Conservation (phyloP, 768 basidiomycete genomes). For the Boletus reticulatus region DNA sequence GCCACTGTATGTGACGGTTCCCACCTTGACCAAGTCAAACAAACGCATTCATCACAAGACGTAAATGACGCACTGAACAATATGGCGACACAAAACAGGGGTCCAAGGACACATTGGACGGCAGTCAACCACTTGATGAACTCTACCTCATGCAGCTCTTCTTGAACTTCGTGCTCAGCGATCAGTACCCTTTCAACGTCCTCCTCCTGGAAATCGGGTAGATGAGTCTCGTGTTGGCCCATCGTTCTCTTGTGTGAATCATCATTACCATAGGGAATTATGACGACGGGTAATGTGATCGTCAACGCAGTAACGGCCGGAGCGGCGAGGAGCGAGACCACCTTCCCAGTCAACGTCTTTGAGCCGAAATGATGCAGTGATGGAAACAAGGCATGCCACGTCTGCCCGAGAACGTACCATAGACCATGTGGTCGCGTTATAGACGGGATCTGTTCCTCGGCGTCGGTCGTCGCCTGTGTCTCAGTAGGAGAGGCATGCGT, state of each 20-base stretch:
- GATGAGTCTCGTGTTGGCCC: constrained; percentile 38
- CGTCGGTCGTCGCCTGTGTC: constrained; percentile 42
- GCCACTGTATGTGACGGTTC: constrained; percentile 43
- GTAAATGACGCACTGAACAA: constrained; percentile 64
- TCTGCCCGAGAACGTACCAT: constrained; percentile 35
- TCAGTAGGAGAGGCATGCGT: constrained; percentile 48
- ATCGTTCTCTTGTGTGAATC: constrained; percentile 23
- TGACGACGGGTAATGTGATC: constrained; percentile 87
- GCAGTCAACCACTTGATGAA: constrained; percentile 87
- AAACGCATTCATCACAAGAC: neutral
- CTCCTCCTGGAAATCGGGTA: constrained; percentile 76
- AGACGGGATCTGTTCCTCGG: constrained; percentile 41
- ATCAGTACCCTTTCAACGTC: constrained; percentile 65
- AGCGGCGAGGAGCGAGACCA: constrained; percentile 76
- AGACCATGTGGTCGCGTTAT: constrained; percentile 38
- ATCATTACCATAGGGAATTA: constrained; percentile 47
- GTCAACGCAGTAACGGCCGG: constrained; percentile 87
- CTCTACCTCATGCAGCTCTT: constrained; percentile 61
- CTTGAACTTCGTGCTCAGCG: constrained; percentile 71
- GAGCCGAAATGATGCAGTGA: constrained; percentile 70
- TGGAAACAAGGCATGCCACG: constrained; percentile 75
- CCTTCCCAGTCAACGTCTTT: constrained; percentile 68
- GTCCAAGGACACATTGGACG: constrained; percentile 78
- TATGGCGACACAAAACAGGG: constrained; percentile 70
- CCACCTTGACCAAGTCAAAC: constrained; percentile 24